These are phyloP conservation scores for Oemleria cerasiformis DNA, from an alignment of 306 rosid genomes.

Conservation along the genomic window DNA sequence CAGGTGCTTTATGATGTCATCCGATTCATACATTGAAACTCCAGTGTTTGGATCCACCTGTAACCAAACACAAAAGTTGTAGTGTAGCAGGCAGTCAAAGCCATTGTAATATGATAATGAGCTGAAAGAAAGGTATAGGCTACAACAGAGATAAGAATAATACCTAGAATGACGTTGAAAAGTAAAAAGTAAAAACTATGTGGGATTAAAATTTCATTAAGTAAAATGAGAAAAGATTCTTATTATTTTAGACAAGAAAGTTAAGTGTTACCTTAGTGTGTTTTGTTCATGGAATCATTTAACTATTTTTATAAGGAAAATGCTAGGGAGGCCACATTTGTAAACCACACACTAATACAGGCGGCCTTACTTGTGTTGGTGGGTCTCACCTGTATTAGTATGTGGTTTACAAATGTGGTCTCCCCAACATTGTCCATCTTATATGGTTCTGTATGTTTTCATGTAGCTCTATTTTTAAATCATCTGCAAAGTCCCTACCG, in stretches of 20 bases:
- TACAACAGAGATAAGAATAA: not conserved
- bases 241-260: not conserved
- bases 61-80: slow-evolving; percentile 24
- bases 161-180: not conserved
- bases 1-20: slow-evolving; percentile 86
- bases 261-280: not conserved
- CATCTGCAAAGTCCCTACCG: not conserved
- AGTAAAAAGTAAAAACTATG: not conserved
- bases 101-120: not conserved
- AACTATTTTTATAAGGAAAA: not conserved
- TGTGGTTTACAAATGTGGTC: no score
- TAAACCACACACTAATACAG: no score
- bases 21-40: slow-evolving; percentile 93
- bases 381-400: no score
- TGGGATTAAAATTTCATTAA: not conserved
- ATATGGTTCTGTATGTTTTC: not conserved
- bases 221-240: not conserved
- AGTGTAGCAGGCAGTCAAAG: slow-evolving; percentile 20
- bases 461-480: not conserved
- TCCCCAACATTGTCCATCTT: no score
- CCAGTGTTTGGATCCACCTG: slow-evolving; percentile 97
- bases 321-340: no score
- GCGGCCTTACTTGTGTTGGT: no score
- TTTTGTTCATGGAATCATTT: not conserved
- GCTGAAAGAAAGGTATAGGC: slow-evolving; percentile 14